Base-by-base conservation (phyloP, 495 filamentous ascomycete genomes). In the Penicilliopsis zonata region DNA sequence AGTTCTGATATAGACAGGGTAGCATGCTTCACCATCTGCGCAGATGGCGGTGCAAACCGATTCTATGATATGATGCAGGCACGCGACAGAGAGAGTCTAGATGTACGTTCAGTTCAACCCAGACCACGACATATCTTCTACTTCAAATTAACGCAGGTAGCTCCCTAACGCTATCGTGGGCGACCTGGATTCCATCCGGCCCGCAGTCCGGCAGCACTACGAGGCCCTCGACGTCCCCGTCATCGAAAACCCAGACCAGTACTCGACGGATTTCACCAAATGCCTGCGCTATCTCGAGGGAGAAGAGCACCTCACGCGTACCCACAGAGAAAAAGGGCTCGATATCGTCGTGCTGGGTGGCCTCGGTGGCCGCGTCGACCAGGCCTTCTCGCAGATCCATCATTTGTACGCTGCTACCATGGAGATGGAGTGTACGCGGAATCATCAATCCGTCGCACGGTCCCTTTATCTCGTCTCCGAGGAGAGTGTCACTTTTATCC, bases 21-120 rank as follows among this genome's bases (percentile, higher is more conserved):
- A 82, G 76, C 78, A 29, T 52, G 50, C 13, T 60, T 67, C 22
- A 69, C 63, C 5, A 55, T 94, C 30, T 90, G 82, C 41, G 90
- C 85, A 16, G 90, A 98, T 62, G 90, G 90, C 21, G 90, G 84
- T 15, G 86, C 86, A 27, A 95, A 98, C 55, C 65, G 68, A 9
- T 65, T 94, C 19, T 74, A 78, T 39, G 74, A 86, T 18, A 46
- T 56, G 44, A 47, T 55, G 41, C 51, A 56, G 42, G 31, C 20
- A 5, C 42, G 39, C 9, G 49, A 38, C 7, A 41, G 40, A 22
- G 54, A 65, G 44, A 41, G 30, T 27, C 48, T 34, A 13, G 56
- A 51, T 49, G 70, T 74, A 57, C 2, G 21, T 28, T 12, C 29
- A 13, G 3, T 16, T 7, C 18, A 30, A 12, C 14, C 9, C 13